Evolutionary conservation across 2,329 filamentous ascomycete genomes (phyloP), one percentile per base, ranked within the genome.

Genomic region (Aspergillus vadensis): DNA sequence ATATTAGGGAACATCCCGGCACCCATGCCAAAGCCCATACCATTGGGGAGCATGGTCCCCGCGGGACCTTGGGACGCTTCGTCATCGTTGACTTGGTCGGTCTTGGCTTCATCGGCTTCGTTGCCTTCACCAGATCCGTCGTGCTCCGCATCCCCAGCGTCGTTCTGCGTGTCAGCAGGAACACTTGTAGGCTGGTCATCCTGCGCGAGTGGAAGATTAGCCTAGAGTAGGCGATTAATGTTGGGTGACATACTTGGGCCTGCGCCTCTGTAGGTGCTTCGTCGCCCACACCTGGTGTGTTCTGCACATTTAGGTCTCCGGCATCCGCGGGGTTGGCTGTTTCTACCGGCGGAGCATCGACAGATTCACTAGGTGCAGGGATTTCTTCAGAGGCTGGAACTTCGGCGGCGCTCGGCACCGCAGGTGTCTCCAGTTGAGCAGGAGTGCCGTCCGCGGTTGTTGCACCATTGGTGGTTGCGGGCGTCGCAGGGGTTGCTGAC

Each of bases 1-100:
- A 88, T 86, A 65, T 81, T 82, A 25, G 83, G 74, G 66, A 88
- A 87, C 63, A 77, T 78, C 61, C 81, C 74, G 14, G 74, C 67
- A 63, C 76, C 76, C 69, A 82, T 81, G 17, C 79, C 81, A 64
- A 79, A 78, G 59, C 75, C 74, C 68, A 76, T 73, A 32, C 68
- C 67, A 57, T 70, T 75, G 32, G 63, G 60, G 21, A 65, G 50
- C 59, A 68, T 56, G 44, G 60, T 57, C 1, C 54, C 62, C 8
- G 64, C 65, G 9, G 51, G 43, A 15, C 32, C 41, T 44, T 66
- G 62, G 19, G 56, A 2, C 9, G 48, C 58, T 30, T 61, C 65
- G 41, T 68, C 55, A 23, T 69, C 66, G n/a, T 55, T 39, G 10
- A 55, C 44, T 50, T 68, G 61, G 17, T 58, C 36, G 5, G 58